Percentiles rank a stretch among this genome's conserved stretches.
phyloP scores from a whole-genome alignment of 2,329 filamentous ascomycete genomes.

The Phoma sp. region DNA sequence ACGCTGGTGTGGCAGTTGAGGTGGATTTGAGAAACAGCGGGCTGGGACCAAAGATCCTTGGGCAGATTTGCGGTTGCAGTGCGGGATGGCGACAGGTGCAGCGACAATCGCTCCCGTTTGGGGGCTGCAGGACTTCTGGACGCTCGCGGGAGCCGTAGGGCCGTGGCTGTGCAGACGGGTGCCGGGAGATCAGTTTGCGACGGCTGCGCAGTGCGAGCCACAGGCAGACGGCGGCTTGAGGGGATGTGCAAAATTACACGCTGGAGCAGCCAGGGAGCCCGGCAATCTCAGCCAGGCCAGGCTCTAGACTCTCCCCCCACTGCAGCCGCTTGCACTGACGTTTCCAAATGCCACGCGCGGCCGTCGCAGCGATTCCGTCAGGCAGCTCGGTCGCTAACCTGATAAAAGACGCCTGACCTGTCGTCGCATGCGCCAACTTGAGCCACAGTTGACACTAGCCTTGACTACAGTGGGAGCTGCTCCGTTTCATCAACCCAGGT shows the following conservation, averaged over 20 bases:
- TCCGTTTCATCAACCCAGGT: slow-evolving; percentile 42
- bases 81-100: slow-evolving; percentile 39
- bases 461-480: slow-evolving; percentile 39
- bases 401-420: slow-evolving; percentile 46
- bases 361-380: slow-evolving; percentile 29
- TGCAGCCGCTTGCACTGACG: slow-evolving; percentile 22
- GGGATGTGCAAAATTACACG: slow-evolving; percentile 28
- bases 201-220: slow-evolving; percentile 15
- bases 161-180: slow-evolving; percentile 44
- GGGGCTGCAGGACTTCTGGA: slow-evolving; percentile 33
- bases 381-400: slow-evolving; percentile 37
- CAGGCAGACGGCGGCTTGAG: slow-evolving; percentile 19
- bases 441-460: slow-evolving; percentile 20
- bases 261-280: slow-evolving; percentile 24
- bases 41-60: slow-evolving; percentile 31
- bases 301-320: slow-evolving; percentile 28
- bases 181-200: slow-evolving; percentile 24
- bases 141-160: slow-evolving; percentile 37
- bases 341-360: slow-evolving; percentile 35
- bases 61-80: slow-evolving; percentile 24
- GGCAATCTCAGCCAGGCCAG: slow-evolving; percentile 26
- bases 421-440: slow-evolving; percentile 22
- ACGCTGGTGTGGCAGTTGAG: slow-evolving; percentile 23
- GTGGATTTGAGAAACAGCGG: slow-evolving; percentile 42
- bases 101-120: slow-evolving; percentile 43